Conservation (phyloP, 352 stramenopile genomes). For the Pythium guiyangense region DNA sequence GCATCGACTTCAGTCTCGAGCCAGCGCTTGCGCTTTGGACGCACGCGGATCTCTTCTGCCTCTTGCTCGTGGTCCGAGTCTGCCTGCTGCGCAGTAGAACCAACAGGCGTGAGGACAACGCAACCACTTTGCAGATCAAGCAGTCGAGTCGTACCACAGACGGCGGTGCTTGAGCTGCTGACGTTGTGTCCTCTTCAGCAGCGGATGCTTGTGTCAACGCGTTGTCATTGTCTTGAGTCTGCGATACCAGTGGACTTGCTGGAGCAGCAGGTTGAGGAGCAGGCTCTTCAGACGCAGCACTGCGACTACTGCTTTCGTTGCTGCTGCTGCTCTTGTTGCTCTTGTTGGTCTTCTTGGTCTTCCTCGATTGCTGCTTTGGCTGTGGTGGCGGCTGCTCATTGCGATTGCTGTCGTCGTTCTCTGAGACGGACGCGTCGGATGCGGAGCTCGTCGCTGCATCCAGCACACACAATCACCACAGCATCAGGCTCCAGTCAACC, state of each 20-base stretch:
- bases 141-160: too few relatives aligned
- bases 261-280: too few relatives aligned
- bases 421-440: slow-evolving; percentile 5
- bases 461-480: not conserved
- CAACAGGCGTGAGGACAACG: too few relatives aligned
- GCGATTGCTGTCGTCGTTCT: slow-evolving; percentile 2
- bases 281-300: not conserved
- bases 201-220: not conserved
- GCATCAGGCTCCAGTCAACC: not conserved
- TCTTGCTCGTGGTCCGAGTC: not conserved
- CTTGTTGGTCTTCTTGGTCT: too few relatives aligned
- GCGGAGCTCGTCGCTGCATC: not conserved
- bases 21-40: slow-evolving; percentile 41
- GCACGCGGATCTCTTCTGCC: not conserved
- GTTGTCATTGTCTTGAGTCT: too few relatives aligned
- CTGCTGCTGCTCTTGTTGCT: not conserved
- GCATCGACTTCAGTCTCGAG: slow-evolving; percentile 46
- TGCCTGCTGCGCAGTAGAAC: not conserved
- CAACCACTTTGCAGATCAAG: too few relatives aligned
- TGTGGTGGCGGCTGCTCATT: not conserved
- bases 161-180: not conserved
- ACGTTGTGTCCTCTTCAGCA: too few relatives aligned
- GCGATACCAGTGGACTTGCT: too few relatives aligned
- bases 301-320: not conserved
- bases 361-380: too few relatives aligned